Percentiles rank a stretch among this genome's conserved stretches.
phyloP scores from a whole-genome alignment of 164 flowering plant genomes.

The Berberis vulgaris region DNA sequence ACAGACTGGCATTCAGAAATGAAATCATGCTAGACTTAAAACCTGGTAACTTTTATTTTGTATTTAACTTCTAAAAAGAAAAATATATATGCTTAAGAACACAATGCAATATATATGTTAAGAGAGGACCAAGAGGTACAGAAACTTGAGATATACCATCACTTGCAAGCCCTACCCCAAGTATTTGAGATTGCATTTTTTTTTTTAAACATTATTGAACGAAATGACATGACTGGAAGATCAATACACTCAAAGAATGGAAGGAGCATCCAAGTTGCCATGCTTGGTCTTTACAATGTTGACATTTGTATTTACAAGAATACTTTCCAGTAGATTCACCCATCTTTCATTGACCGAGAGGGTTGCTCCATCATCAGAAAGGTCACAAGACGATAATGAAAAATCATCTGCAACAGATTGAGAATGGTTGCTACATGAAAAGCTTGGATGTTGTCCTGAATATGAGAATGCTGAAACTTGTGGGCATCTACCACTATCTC shows the following conservation, averaged over 20 bases:
- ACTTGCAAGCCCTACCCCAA: too few relatives aligned
- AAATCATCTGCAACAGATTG: constrained; percentile 19
- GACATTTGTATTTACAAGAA: constrained; percentile 26
- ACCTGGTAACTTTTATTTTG: too few relatives aligned
- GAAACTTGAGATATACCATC: too few relatives aligned
- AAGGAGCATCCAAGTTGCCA: constrained; percentile 14
- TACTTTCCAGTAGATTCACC: constrained; percentile 12
- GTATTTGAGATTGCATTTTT: too few relatives aligned
- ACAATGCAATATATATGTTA: too few relatives aligned
- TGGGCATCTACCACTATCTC: constrained; percentile 29
- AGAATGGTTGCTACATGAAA: constrained; percentile 11
- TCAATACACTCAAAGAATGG: constrained; percentile 51
- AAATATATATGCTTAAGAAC: too few relatives aligned
- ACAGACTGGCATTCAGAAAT: too few relatives aligned
- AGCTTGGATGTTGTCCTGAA: constrained; percentile 18
- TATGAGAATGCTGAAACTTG: constrained; percentile 20
- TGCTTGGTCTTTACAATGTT: constrained; percentile 22
- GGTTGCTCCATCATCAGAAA: constrained; percentile 15
- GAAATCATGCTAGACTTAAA: too few relatives aligned
- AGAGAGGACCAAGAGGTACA: too few relatives aligned
- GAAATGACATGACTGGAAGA: constrained; percentile 1
- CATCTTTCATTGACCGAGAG: constrained; percentile 16
- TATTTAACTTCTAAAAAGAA: too few relatives aligned
- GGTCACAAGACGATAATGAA: constrained; percentile 19
- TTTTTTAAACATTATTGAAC: not conserved